Base-by-base conservation (phyloP, 2,329 filamentous ascomycete genomes). In the Claviceps pazoutovae region DNA sequence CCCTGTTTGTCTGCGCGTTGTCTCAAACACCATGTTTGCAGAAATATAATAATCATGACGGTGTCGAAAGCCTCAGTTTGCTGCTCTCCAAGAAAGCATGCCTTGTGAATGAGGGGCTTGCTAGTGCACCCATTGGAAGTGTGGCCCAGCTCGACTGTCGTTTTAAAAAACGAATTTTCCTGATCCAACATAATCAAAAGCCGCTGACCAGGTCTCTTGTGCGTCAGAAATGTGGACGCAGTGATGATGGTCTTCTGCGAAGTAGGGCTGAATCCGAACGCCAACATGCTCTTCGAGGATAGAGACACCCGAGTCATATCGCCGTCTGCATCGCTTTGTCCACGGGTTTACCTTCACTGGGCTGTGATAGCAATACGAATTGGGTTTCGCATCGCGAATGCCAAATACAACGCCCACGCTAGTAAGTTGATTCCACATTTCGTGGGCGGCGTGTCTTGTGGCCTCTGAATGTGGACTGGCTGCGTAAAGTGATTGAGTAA, bases 211-310 rank as follows among this genome's bases (percentile, higher is more conserved):
- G 7, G 67, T 62, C 41, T 68, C 65, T 43, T 66, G 63, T 5
- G 65, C 53, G 19, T 70, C 67, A 6, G 61, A 60, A 3, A 63
- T 67, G 51, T 72, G 70, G 45, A 68, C 62, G 7, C 62, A 61
- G 2, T 63, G 67, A 46, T 72, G 70, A 56, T 71, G 69, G 50
- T 72, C 69, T 52, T 71, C 70, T 46, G 72, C 70, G 53, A 71
- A 72, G 53, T 72, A 72, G 2, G 68, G 62, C 11, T 66, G 57
- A 8, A 71, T 57, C 49, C 62, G 66, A 42, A 71, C 63, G 8
- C 65, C 66, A 13, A 65, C 62, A 48, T 70, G 66, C 50, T 68
- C 60, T 51, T 70, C 62, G 26, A 72, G 56, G 26, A 72, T 64
- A 41, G 63, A 59, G 8, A 66, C 60, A 3, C 66, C 63, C 3